These are phyloP conservation scores for Poronia punctata DNA, from an alignment of 495 filamentous ascomycete genomes.

Conservation along the genomic window DNA sequence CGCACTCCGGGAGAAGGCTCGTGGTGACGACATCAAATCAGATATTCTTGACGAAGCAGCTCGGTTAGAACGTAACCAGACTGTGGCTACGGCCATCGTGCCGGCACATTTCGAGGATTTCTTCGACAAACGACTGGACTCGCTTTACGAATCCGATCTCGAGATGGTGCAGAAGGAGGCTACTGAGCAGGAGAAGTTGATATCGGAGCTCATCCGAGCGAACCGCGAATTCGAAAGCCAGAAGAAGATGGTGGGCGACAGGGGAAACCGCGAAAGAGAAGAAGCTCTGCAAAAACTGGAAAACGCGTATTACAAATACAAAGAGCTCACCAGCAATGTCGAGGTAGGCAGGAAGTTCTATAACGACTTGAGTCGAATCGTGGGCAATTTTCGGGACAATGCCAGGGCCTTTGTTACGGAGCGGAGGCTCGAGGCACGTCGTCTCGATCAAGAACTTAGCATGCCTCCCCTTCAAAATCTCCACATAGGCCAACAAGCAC, in stretches of 20 bases:
- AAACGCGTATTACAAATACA: conserved; percentile 90
- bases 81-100: conserved; percentile 68
- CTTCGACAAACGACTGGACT: conserved; percentile 70
- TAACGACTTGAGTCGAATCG: conserved; percentile 85
- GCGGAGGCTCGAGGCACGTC: conserved; percentile 70
- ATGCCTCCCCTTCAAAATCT: conserved; percentile 44
- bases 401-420: conserved; percentile 71
- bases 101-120: conserved; percentile 86
- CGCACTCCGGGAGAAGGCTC: conserved; percentile 64
- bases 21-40: conserved; percentile 81
- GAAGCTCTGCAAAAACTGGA: conserved; percentile 81
- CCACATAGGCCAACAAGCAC: conserved; percentile 23
- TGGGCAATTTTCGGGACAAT: conserved; percentile 65
- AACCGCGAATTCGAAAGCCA: conserved; percentile 68
- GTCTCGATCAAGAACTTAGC: conserved; percentile 57
- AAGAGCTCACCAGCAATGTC: conserved; percentile 83
- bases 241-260: conserved; percentile 61
- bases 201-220: conserved; percentile 58
- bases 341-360: conserved; percentile 93
- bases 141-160: conserved; percentile 70
- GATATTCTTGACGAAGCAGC: conserved; percentile 76
- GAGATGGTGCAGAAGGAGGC: conserved; percentile 63
- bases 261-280: conserved; percentile 71
- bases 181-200: conserved; percentile 66
- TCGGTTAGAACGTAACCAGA: conserved; percentile 75